These are phyloP conservation scores for Hypoxylon rubiginosum DNA, from an alignment of 2,329 filamentous ascomycete species.

Conservation along the genomic window DNA sequence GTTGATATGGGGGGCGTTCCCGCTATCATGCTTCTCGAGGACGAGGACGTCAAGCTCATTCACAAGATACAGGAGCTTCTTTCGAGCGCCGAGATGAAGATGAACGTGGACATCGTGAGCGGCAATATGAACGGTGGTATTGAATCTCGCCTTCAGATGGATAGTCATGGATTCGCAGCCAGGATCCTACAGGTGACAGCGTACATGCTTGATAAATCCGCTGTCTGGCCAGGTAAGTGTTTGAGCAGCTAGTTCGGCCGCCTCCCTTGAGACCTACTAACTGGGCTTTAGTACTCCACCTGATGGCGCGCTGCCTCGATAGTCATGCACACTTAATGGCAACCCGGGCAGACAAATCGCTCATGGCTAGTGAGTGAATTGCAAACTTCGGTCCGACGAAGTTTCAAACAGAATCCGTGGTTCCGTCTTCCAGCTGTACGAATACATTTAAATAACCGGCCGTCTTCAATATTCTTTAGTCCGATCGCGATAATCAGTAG, in stretches of 20 bases:
- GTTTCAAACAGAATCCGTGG: neutral
- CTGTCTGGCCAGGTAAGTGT: constrained; percentile 88
- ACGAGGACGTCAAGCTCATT: constrained; percentile 89
- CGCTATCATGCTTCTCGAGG: constrained; percentile 89
- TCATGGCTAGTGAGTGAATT: constrained; percentile 57
- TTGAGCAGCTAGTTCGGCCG: neutral
- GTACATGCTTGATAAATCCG: constrained; percentile 87
- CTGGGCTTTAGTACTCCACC: constrained; percentile 59
- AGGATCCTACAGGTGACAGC: constrained; percentile 88
- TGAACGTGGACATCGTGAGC: constrained; percentile 68
- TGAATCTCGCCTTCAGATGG: constrained; percentile 68
- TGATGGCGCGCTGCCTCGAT: constrained; percentile 69
- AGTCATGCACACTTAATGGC: constrained; percentile 67
- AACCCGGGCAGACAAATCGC: constrained; percentile 66
- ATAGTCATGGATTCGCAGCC: constrained; percentile 81
- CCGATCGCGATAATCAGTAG: no score
- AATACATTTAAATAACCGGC: neutral
- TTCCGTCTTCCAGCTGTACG: neutral
- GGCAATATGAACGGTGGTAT: constrained; percentile 64
- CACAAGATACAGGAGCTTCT: constrained; percentile 86
- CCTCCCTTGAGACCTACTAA: constrained; percentile 29
- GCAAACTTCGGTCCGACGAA: neutral
- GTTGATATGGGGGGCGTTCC: constrained; percentile 85
- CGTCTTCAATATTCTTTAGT: neutral
- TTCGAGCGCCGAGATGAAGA: constrained; percentile 81